Base-by-base conservation (phyloP, 768 basidiomycete genomes). In the Hygrocybe coccinea region DNA sequence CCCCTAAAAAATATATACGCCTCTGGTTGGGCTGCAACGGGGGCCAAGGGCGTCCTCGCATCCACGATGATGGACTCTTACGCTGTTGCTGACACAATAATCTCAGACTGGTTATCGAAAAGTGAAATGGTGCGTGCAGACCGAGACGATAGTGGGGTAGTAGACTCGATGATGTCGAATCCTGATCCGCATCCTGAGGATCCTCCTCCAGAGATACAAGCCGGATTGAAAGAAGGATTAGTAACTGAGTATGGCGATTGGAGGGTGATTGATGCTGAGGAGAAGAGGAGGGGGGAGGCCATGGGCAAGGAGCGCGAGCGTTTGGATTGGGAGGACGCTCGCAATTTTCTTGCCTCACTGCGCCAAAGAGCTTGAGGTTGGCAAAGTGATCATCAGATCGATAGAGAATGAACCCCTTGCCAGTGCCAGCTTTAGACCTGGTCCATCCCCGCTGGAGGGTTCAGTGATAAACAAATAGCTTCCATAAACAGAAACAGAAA, bases 31-130 rank as follows among this genome's bases (percentile, higher is more conserved):
- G 87, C 91, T 2, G 87, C 91, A 2, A 84, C 81, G 2, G 95
- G 95, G 35, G 94, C 97, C 0, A 86, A 83, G 51, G 95, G 95
- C 9, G 94, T 98, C 11, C 77, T 98, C 44, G 94, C 92, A 1
- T 78, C 86, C 2, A 97, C 97, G 34, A 93, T 99, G 93, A 83
- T 91, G 69, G 81, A 97, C 65, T 90, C 95, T 19, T 92, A 93
- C 65, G 77, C 79, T 2, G 84, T 91, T 2, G 87, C 90, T 2
- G 84, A 88, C 37, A 73, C 79, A 0, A 80, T 97, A 51, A 58
- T 92, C 1, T 70, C 73, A 1, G 93, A 95, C 62, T 76, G 67
- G 65, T 52, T 64, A 44, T 11, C 39, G 54, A 50, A 50, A 54
- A 45, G 52, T 46, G 41, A 34, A 48, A 37, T 46, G 38, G 11